phyloP scores from a whole-genome alignment of 139 green algal species.

The Chlorella sp. region DNA sequence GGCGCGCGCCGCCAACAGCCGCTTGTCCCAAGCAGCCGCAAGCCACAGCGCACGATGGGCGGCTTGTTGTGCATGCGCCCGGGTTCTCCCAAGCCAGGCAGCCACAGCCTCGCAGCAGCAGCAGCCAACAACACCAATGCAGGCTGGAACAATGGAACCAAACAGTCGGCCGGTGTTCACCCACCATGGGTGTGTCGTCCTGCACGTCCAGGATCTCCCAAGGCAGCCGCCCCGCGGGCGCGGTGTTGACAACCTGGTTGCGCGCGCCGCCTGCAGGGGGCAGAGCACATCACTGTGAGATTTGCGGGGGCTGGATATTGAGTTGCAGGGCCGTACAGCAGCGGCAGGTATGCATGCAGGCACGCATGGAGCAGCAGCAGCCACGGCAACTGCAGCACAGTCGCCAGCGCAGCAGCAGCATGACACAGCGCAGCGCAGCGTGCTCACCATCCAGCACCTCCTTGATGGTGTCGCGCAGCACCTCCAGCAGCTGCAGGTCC shows the following conservation, averaged over 20 bases:
- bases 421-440: neutral
- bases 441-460: constrained; percentile 21
- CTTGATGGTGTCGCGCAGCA: neutral
- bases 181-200: constrained; percentile 20
- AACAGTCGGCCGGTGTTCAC: neutral
- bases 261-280: constrained; percentile 18
- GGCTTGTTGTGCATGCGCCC: too few relatives aligned
- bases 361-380: neutral
- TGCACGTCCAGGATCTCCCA: constrained; percentile 50
- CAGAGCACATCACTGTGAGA: too few relatives aligned
- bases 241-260: constrained; percentile 31
- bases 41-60: too few relatives aligned
- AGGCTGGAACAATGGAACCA: too few relatives aligned
- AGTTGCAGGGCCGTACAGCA: too few relatives aligned
- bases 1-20: too few relatives aligned
- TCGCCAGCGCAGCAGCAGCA: neutral
- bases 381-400: neutral
- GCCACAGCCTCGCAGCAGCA: too few relatives aligned
- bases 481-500: constrained; percentile 10
- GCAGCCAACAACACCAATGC: too few relatives aligned
- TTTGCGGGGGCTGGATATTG: too few relatives aligned
- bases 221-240: constrained; percentile 41
- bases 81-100: too few relatives aligned
- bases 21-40: too few relatives aligned
- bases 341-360: too few relatives aligned